phyloP scores from a whole-genome alignment of 495 filamentous ascomycete species.

The Podospora pseudocomata region DNA sequence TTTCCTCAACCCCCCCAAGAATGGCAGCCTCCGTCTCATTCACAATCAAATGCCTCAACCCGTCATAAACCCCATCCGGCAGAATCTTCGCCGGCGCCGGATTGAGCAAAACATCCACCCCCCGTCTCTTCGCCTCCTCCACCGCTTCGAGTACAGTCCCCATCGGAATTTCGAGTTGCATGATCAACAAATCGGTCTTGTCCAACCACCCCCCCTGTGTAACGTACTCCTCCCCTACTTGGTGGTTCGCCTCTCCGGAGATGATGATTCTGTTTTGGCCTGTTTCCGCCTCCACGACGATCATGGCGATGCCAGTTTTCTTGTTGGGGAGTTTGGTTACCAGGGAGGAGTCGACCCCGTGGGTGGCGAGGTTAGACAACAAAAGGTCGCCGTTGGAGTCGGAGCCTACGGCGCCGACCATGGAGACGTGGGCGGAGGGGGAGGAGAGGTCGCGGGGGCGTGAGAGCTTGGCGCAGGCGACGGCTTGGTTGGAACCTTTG shows the following conservation, averaged over 20 bases:
- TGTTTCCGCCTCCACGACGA: conserved; percentile 71
- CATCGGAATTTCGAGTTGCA: conserved; percentile 86
- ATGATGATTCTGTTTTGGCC: conserved; percentile 89
- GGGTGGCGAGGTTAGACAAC: conserved; percentile 46
- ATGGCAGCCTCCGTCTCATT: conserved; percentile 89
- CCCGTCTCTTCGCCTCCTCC: conserved; percentile 44
- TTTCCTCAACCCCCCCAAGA: conserved; percentile 53
- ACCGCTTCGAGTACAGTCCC: conserved; percentile 67
- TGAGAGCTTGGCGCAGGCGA: conserved; percentile 59
- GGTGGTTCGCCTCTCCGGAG: conserved; percentile 72
- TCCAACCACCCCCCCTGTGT: neutral
- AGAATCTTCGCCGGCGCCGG: conserved; percentile 73
- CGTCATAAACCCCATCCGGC: conserved; percentile 61
- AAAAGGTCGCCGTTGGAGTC: conserved; percentile 60
- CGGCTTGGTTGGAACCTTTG: conserved; percentile 95
- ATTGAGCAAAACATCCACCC: conserved; percentile 69
- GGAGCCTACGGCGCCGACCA: conserved; percentile 79
- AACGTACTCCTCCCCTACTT: conserved; percentile 9
- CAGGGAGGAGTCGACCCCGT: conserved; percentile 60
- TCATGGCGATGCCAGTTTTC: conserved; percentile 76
- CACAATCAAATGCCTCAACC: conserved; percentile 75
- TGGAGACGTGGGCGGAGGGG: conserved; percentile 50
- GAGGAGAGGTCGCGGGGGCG: conserved; percentile 16
- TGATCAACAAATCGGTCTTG: conserved; percentile 62
- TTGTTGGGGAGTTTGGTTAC: conserved; percentile 44